Evolutionary conservation across 371 early-diverging fungal species (phyloP).

Genomic region (Racocetra persica): DNA sequence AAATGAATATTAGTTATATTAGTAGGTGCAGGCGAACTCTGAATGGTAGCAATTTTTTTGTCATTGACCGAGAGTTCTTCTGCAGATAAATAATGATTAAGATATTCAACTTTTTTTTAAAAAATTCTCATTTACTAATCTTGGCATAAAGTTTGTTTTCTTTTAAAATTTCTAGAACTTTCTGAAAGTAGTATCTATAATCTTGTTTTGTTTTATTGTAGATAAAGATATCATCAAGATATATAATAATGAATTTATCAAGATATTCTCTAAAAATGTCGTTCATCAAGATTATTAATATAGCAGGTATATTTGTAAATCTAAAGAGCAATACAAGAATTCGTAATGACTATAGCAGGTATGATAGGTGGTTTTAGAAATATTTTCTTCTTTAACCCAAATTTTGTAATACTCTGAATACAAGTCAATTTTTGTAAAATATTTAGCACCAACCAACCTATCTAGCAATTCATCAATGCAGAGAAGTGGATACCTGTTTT

Average conservation of each 20-base stretch:
- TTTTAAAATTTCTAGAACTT: slow-evolving; percentile 54
- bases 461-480: slow-evolving; percentile 50
- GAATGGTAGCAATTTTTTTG: slow-evolving; percentile 44
- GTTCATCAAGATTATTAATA: slow-evolving; percentile 54
- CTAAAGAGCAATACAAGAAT: slow-evolving; percentile 55
- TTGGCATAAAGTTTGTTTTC: no score
- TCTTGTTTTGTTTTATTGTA: slow-evolving; percentile 45
- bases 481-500: slow-evolving; percentile 54
- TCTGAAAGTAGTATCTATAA: slow-evolving; percentile 37
- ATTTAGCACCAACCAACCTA: slow-evolving; percentile 43
- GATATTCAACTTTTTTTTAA: slow-evolving; percentile 47
- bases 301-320: slow-evolving; percentile 52
- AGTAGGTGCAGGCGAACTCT: slow-evolving; percentile 41
- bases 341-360: slow-evolving; percentile 53
- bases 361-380: no score
- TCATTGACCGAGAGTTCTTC: slow-evolving; percentile 47
- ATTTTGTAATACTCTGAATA: slow-evolving; percentile 56
- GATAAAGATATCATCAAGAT: slow-evolving; percentile 64
- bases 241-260: slow-evolving; percentile 54
- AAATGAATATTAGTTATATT: no score
- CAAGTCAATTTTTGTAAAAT: slow-evolving; percentile 55
- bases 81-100: slow-evolving; percentile 51
- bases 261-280: slow-evolving; percentile 47
- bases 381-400: slow-evolving; percentile 42
- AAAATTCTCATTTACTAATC: no score